Evolutionary conservation across 2,329 filamentous ascomycete genomes (phyloP).

Genomic region (Graphium sp.): DNA sequence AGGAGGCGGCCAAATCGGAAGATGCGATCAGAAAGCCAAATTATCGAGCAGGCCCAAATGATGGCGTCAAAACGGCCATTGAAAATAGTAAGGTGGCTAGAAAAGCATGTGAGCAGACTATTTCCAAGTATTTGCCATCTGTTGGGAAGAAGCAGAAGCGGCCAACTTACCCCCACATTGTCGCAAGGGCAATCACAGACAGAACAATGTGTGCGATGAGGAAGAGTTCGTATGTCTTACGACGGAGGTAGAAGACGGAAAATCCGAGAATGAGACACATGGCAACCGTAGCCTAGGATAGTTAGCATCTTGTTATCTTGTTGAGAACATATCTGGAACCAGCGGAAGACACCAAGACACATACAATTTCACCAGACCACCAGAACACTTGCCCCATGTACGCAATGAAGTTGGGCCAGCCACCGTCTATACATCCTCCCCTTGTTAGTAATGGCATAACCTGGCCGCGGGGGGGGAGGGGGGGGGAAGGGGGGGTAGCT

Average conservation of each 20-base stretch:
- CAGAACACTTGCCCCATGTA: conserved; percentile 28
- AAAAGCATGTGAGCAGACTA: not conserved
- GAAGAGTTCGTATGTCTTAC: conserved; percentile 34
- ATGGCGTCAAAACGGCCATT: conserved; percentile 26
- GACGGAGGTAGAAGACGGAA: conserved; percentile 33
- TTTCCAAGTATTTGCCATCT: not conserved
- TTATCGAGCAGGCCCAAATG: conserved; percentile 27
- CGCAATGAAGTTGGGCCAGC: conserved; percentile 15
- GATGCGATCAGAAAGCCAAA: conserved; percentile 32
- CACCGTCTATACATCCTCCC: conserved; percentile 15
- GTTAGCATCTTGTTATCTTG: no score
- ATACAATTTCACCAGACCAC: conserved; percentile 28
- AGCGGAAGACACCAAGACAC: conserved; percentile 7
- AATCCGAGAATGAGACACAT: conserved; percentile 27
- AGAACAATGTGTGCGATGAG: conserved; percentile 31
- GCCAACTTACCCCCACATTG: conserved; percentile 31
- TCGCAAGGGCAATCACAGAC: conserved; percentile 28
- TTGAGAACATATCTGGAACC: not conserved
- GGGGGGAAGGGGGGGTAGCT: not conserved
- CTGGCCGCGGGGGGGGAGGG: no score
- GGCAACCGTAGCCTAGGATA: conserved; percentile 20
- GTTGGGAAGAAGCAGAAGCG: conserved; percentile 2
- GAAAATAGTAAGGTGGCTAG: conserved; percentile 34
- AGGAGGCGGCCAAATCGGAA: conserved; percentile 23
- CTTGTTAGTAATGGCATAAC: no score